These are phyloP conservation scores for Beta lomatogona DNA, from an alignment of 179 eudicot species.

Conservation along the genomic window DNA sequence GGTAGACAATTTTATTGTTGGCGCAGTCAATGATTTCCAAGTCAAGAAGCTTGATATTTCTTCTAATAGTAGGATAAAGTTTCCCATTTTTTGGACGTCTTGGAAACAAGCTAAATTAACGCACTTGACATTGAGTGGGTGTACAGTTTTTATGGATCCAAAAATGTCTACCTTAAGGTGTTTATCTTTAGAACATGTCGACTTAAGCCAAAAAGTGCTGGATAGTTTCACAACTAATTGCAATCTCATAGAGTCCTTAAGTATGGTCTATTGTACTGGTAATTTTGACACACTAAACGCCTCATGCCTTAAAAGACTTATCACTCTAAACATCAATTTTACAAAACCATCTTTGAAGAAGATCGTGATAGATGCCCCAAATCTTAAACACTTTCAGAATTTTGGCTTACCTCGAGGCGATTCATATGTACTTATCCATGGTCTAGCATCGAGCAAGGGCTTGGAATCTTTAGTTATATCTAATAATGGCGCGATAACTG, in stretches of 20 bases:
- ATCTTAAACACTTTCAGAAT: not conserved
- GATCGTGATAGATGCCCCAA: constrained; percentile 8
- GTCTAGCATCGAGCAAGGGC: not conserved
- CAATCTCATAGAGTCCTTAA: not conserved
- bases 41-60: not conserved
- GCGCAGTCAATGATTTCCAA: not conserved
- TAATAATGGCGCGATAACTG: not conserved
- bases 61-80: too few species aligned
- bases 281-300: not conserved
- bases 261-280: not conserved
- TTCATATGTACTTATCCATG: not conserved
- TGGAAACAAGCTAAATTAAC: not conserved
- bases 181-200: not conserved
- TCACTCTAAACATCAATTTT: not conserved
- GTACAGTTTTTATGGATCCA: not conserved
- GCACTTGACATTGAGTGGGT: not conserved
- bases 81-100: too few species aligned
- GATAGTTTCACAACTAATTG: not conserved
- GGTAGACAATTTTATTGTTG: not conserved
- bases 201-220: not conserved
- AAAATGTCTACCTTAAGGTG: not conserved
- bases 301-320: not conserved
- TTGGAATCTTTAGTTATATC: not conserved
- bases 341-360: not conserved
- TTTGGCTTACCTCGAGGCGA: too few species aligned